Percentiles rank a stretch among this genome's conserved stretches.
Evolutionary conservation across 345 rosid species (phyloP).

Genomic region (Raphanus raphanistrum): DNA sequence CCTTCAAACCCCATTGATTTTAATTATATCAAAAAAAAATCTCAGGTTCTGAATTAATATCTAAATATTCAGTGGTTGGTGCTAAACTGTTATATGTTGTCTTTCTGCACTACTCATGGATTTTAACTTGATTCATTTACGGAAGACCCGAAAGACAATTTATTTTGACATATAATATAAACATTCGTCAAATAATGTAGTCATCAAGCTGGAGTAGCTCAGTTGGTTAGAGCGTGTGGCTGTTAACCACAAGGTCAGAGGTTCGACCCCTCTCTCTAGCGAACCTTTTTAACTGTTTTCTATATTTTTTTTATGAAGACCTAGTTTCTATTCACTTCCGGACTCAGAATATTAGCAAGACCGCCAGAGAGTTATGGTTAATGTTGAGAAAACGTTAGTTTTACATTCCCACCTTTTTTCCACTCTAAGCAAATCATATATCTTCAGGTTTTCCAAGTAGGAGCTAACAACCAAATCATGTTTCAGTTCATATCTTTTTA

Average conservation of each 20-base stretch:
- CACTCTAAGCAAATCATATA: no score
- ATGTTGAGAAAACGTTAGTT: no score
- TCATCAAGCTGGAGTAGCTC: constrained; percentile 74
- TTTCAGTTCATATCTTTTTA: no score
- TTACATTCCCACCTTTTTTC: no score
- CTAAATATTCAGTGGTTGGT: constrained; percentile 21
- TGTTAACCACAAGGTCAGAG: constrained; percentile 96
- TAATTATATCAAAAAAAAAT: constrained; percentile 1
- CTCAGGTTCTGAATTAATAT: constrained; percentile 12
- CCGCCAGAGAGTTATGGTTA: background rate
- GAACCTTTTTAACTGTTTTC: background rate
- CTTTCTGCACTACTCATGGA: constrained; percentile 15
- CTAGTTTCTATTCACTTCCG: background rate
- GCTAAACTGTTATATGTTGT: constrained; percentile 21
- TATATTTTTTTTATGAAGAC: background rate
- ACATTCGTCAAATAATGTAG: no score
- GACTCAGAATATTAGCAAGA: background rate
- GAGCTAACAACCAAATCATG: no score
- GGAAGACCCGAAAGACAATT: constrained; percentile 22
- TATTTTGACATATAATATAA: background rate
- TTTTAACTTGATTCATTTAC: background rate
- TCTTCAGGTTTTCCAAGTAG: no score
- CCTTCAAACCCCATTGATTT: constrained; percentile 30
- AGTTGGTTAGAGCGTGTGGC: constrained; percentile 96
- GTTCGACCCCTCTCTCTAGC: constrained; percentile 85